A percentile compares a stretch with the other conserved stretches of the same genome.
Conservation (phyloP, 768 basidiomycete species). For the Auriscalpium orientale region DNA sequence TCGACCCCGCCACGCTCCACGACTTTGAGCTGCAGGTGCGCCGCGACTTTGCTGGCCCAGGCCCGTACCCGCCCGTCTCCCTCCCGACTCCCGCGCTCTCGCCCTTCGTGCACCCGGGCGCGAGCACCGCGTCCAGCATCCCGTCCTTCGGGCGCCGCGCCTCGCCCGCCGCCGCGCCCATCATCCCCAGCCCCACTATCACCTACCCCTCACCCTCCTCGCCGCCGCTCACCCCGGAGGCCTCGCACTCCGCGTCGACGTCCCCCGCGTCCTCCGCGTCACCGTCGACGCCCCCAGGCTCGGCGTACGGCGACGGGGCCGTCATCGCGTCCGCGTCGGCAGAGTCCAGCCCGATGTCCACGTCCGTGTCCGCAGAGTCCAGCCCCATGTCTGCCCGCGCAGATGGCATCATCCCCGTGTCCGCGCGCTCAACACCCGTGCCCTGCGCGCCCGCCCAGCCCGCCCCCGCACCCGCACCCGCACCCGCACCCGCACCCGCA, state of each 20-base stretch:
- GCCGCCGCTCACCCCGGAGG: conserved; percentile 25
- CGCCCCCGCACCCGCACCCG: neutral
- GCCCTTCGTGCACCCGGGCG: conserved; percentile 18
- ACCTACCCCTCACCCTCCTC: conserved; percentile 13
- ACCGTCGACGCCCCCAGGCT: conserved; percentile 19
- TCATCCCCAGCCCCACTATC: conserved; percentile 9
- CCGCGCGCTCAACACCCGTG: neutral
- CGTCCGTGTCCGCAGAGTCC: no score
- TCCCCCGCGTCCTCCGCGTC: conserved; percentile 23
- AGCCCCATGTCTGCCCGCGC: neutral
- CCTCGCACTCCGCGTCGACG: conserved; percentile 20
- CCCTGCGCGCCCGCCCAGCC: neutral
- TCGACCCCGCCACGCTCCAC: conserved; percentile 39
- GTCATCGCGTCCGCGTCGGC: neutral
- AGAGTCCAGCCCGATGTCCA: no score
- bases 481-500: neutral
- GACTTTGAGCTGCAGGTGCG: conserved; percentile 57
- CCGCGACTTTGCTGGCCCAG: conserved; percentile 49
- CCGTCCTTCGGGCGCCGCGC: conserved; percentile 18
- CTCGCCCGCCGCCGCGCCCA: conserved; percentile 12
- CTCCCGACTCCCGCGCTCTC: conserved; percentile 37
- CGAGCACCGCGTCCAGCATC: conserved; percentile 12
- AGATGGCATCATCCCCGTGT: neutral
- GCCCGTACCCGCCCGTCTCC: conserved; percentile 57
- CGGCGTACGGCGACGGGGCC: neutral